Conservation (phyloP, 2,329 filamentous ascomycete genomes). For the Cordyceps farinosa region DNA sequence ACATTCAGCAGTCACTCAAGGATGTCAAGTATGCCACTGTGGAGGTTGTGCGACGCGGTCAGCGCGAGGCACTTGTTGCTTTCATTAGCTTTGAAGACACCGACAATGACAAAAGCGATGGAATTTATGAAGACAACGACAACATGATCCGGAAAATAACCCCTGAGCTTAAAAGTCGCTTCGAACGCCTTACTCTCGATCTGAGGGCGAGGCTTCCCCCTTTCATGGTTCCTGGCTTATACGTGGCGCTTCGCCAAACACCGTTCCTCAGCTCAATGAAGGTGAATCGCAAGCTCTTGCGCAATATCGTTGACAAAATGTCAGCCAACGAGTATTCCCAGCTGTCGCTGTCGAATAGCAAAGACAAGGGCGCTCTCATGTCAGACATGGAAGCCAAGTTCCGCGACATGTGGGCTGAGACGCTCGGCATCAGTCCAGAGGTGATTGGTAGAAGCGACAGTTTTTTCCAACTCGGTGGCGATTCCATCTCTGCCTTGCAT, state of each 20-base stretch:
- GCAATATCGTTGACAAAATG: background rate
- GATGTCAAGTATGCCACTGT: constrained; percentile 35
- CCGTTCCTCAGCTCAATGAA: constrained; percentile 22
- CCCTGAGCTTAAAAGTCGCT: background rate
- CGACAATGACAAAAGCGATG: background rate
- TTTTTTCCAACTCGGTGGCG: constrained; percentile 53
- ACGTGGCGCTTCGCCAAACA: constrained; percentile 18
- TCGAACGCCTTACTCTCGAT: background rate
- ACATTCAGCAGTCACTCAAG: constrained; percentile 30
- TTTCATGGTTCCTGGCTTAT: constrained; percentile 22
- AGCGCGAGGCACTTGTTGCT: background rate
- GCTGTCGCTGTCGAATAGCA: background rate
- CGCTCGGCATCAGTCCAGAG: background rate
- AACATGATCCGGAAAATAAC: background rate
- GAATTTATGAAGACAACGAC: background rate
- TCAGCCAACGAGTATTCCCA: background rate
- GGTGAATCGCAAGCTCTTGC: constrained; percentile 20
- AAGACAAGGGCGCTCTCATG: background rate
- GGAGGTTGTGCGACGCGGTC: background rate
- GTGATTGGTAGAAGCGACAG: constrained; percentile 46
- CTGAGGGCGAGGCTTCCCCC: constrained; percentile 16
- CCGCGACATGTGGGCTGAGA: constrained; percentile 15
- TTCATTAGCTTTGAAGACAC: constrained; percentile 5
- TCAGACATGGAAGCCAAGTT: constrained; percentile 13
- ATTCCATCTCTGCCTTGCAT: constrained; percentile 52